Base-by-base conservation (phyloP, 1,284 basidiomycete genomes). In the Rhodotorula sp. region DNA sequence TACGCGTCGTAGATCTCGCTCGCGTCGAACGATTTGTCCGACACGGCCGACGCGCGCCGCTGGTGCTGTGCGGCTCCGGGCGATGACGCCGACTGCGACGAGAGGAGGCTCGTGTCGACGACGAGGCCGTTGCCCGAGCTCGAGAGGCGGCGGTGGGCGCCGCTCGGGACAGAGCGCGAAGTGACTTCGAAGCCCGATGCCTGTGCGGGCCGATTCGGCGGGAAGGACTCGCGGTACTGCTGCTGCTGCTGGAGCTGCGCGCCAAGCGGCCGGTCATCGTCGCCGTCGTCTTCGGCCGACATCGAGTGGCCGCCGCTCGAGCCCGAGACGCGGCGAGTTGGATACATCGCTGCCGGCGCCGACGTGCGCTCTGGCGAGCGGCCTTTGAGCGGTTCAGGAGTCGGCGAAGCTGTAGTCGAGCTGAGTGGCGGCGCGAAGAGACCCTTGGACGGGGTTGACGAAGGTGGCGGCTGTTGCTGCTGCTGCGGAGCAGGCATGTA, bases 1-100 rank as follows among this genome's bases (percentile, higher is more conserved):
- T 74, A 74, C 44, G 73, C 73, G 44, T 74, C 73, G 56, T 68
- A 68, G 57, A 74, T 72, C 48, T 74, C 71, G 34, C 23, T 17
- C 45, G 54, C 59, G 61, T 68, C 71, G 46, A 74, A 70, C 21
- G 60, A 61, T 45, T 65, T 62, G 49, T 67, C 68, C 19, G 63
- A 68, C 45, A 72, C 19, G 34, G 64, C 64, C 23, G 63, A 66
- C 19, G 54, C 17, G 13, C 62, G 59, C n/a, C 60, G 59, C 13
- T 61, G 25, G 27, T 52, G 58, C 42, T 23, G 49, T 7, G 41
- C 49, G 8, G 27, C 34, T 27, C 17, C 45, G 34, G 9, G 8
- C 25, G 62, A 27, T 17, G 50, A 25, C 34, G 49, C 50, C 44
- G 57, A 21, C 41, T 44, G 52, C 42, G 56, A 41, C 45, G 50